These are phyloP conservation scores for Daedaleopsis sinensis DNA, from an alignment of 768 basidiomycete species.

Conservation along the genomic window DNA sequence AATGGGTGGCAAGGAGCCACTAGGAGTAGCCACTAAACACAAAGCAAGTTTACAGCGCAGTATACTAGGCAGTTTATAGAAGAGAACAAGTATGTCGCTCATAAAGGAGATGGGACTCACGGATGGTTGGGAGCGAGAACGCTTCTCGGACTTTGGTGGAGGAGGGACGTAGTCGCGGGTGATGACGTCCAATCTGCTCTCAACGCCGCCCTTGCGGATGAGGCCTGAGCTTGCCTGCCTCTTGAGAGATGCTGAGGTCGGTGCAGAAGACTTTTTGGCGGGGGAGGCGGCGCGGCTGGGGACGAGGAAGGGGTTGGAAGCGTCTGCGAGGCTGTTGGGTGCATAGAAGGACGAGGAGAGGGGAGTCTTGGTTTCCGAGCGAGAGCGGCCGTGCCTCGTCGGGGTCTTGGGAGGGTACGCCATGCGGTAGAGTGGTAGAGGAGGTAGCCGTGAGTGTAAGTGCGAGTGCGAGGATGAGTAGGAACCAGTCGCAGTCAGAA, in stretches of 20 bases:
- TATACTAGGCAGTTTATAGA: no score
- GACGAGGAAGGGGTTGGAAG: conserved; percentile 61
- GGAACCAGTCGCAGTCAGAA: background rate
- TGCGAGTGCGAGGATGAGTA: background rate
- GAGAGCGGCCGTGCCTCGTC: conserved; percentile 43
- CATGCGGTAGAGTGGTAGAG: conserved; percentile 18
- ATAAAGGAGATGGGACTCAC: conserved; percentile 27
- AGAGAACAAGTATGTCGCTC: background rate
- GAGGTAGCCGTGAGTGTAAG: background rate
- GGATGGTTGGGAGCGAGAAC: conserved; percentile 75
- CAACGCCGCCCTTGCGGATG: conserved; percentile 76
- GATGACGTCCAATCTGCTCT: conserved; percentile 77
- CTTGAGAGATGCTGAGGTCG: conserved; percentile 55
- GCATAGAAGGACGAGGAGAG: conserved; percentile 30
- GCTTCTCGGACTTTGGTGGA: conserved; percentile 60
- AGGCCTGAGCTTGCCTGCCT: conserved; percentile 69
- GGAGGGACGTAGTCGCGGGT: conserved; percentile 78
- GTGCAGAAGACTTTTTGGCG: conserved; percentile 58
- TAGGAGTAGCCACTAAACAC: background rate
- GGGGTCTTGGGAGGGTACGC: conserved; percentile 47
- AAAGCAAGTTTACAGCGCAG: background rate
- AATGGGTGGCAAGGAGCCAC: conserved; percentile 7
- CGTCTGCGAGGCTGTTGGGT: conserved; percentile 42
- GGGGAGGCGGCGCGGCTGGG: conserved; percentile 56
- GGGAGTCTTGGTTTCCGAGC: conserved; percentile 53